A percentile compares a stretch with the other conserved stretches of the same genome.
These are phyloP conservation scores for Magnolia changhungtana DNA, from an alignment of 164 flowering plant species.

Conservation along the genomic window DNA sequence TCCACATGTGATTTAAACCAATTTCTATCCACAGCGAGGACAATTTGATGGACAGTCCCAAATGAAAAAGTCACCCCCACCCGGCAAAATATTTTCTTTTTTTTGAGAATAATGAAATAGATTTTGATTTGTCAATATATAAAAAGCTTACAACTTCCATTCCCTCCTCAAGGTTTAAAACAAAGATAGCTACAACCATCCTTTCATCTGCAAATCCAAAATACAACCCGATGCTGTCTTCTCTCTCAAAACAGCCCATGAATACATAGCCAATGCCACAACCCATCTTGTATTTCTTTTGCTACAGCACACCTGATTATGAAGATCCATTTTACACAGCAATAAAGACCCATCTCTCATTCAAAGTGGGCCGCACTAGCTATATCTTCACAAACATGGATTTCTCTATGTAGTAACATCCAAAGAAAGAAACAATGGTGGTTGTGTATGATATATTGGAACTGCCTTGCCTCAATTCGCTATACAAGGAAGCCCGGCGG, in stretches of 20 bases:
- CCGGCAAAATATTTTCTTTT: too few relatives aligned
- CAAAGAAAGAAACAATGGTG: slow-evolving; percentile 9
- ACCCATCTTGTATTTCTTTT: not conserved
- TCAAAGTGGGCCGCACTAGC: not conserved
- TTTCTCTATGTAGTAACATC: not conserved
- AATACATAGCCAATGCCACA: not conserved
- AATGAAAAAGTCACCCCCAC: too few relatives aligned
- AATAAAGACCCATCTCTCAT: not conserved
- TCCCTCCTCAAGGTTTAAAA: not conserved
- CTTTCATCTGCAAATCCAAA: slow-evolving; percentile 9
- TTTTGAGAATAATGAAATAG: not conserved
- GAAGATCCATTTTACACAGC: slow-evolving; percentile 11
- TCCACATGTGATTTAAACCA: too few relatives aligned
- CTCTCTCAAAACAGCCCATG: not conserved
- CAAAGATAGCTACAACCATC: not conserved
- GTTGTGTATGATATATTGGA: slow-evolving; percentile 6
- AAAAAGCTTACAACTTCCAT: slow-evolving; percentile 7
- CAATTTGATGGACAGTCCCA: too few relatives aligned
- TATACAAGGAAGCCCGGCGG: slow-evolving; percentile 8
- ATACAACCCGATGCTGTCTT: not conserved
- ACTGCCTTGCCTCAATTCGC: slow-evolving; percentile 3
- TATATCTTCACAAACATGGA: slow-evolving; percentile 20
- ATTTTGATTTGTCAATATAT: slow-evolving; percentile 1
- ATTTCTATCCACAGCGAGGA: too few relatives aligned
- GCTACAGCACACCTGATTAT: not conserved